Evolutionary conservation across 345 rosid genomes (phyloP).

Genomic region (Iberis pinnata): DNA sequence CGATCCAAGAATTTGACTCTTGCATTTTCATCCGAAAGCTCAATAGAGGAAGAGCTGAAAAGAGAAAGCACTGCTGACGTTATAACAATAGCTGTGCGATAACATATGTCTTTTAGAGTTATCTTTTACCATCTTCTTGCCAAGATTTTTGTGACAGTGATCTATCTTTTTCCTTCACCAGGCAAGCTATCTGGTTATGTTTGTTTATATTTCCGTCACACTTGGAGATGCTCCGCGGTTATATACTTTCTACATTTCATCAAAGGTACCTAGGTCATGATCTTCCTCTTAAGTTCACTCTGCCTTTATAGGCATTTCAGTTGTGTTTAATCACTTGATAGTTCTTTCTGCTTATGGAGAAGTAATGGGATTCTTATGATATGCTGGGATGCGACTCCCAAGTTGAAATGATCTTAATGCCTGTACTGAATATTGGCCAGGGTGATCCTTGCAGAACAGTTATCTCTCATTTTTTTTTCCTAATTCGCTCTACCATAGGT

Average conservation of each 20-base stretch:
- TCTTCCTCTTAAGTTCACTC: slow-evolving; percentile 12
- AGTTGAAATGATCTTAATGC: slow-evolving; percentile 2
- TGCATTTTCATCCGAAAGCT: slow-evolving; percentile 93
- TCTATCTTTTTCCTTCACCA: slow-evolving; percentile 27
- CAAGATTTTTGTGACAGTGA: not conserved
- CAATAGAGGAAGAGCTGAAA: slow-evolving; percentile 93
- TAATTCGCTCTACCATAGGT: not conserved
- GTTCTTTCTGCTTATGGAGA: not conserved
- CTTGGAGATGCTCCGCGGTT: slow-evolving; percentile 66
- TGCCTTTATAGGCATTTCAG: slow-evolving; percentile 16
- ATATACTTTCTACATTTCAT: slow-evolving; percentile 61
- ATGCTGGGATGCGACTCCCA: slow-evolving; percentile 15
- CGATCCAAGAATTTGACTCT: slow-evolving; percentile 71
- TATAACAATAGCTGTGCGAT: slow-evolving; percentile 60
- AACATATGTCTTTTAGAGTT: slow-evolving; percentile 23
- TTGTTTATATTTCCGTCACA: slow-evolving; percentile 78
- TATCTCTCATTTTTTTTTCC: not conserved
- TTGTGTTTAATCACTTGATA: slow-evolving; percentile 12
- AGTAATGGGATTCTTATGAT: slow-evolving; percentile 16
- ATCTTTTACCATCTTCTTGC: slow-evolving; percentile 14
- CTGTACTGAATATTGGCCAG: slow-evolving; percentile 18
- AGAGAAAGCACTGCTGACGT: slow-evolving; percentile 92
- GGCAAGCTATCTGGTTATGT: slow-evolving; percentile 96
- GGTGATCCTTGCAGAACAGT: slow-evolving; percentile 8
- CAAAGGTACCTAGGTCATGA: slow-evolving; percentile 51